phyloP scores from a whole-genome alignment of 352 stramenopile species.

The Phytopythium delawarense region DNA sequence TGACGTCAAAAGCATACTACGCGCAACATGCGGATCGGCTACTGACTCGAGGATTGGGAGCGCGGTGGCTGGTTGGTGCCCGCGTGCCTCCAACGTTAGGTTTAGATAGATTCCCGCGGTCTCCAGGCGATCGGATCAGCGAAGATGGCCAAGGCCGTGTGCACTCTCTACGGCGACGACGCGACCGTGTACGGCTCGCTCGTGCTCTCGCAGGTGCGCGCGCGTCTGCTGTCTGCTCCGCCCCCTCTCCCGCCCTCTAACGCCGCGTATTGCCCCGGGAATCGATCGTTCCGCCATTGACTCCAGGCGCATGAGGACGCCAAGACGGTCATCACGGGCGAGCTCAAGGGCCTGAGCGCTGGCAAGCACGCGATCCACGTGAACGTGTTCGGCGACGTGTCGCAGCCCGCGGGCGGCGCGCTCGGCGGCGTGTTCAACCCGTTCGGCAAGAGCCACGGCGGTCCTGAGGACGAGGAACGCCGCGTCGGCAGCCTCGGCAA shows the following conservation, averaged over 20 bases:
- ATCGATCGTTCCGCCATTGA: background rate
- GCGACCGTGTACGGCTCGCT: conserved; percentile 75
- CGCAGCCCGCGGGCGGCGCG: conserved; percentile 58
- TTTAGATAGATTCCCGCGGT: conserved; percentile 1
- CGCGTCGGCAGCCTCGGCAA: conserved; percentile 95
- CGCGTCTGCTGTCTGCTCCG: background rate
- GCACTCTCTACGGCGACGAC: conserved; percentile 85
- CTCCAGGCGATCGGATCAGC: conserved; percentile 1
- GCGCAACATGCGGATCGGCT: background rate
- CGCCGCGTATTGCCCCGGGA: background rate
- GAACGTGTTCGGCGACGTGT: conserved; percentile 95
- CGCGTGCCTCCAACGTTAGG: background rate
- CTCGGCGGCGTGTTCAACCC: conserved; percentile 96
- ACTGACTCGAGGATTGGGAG: background rate
- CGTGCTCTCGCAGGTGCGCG: conserved; percentile 63
- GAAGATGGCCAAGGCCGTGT: conserved; percentile 80
- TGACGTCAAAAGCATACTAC: background rate
- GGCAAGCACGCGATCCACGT: conserved; percentile 96
- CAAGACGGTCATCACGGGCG: conserved; percentile 82
- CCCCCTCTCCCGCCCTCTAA: background rate
- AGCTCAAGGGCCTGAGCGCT: conserved; percentile 65
- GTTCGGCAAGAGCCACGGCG: conserved; percentile 97
- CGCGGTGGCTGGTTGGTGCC: background rate
- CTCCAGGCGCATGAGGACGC: conserved; percentile 76
- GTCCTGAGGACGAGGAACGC: conserved; percentile 93